Evolutionary conservation across 1,284 basidiomycete genomes (phyloP).

Genomic region (Amylostereum areolatum): DNA sequence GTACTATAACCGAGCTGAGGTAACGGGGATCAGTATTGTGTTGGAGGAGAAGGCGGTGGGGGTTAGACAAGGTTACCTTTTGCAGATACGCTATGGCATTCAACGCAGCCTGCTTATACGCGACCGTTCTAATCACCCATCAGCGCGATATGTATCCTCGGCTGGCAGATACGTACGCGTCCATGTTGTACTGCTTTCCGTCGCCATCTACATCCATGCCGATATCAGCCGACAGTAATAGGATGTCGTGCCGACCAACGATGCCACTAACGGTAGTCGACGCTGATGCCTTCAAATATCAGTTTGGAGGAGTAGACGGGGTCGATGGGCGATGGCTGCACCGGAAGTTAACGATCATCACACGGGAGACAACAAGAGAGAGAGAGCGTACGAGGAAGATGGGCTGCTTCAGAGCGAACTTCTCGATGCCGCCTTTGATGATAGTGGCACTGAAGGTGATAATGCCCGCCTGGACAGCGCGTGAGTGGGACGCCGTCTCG

Average conservation of each 20-base stretch:
- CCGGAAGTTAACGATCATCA: neutral
- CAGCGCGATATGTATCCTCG: neutral
- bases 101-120: slow-evolving; percentile 75
- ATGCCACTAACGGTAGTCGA: slow-evolving; percentile 53
- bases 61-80: slow-evolving; percentile 40
- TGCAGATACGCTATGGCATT: slow-evolving; percentile 72
- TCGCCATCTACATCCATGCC: slow-evolving; percentile 47
- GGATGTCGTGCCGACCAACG: neutral
- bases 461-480: slow-evolving; percentile 55
- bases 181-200: slow-evolving; percentile 74
- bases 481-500: slow-evolving; percentile 9
- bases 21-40: neutral
- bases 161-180: slow-evolving; percentile 43
- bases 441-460: slow-evolving; percentile 70
- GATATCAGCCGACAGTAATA: neutral
- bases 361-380: neutral
- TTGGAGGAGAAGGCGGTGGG: neutral
- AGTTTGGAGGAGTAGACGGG: slow-evolving; percentile 63
- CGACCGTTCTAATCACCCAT: slow-evolving; percentile 46
- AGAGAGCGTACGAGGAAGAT: slow-evolving; percentile 53
- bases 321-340: slow-evolving; percentile 67
- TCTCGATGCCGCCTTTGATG: slow-evolving; percentile 72
- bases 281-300: slow-evolving; percentile 70
- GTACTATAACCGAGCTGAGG: slow-evolving; percentile 58
- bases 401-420: slow-evolving; percentile 69